Conservation (phyloP, 2,329 filamentous ascomycete genomes). For the Paramyrothecium sp. region DNA sequence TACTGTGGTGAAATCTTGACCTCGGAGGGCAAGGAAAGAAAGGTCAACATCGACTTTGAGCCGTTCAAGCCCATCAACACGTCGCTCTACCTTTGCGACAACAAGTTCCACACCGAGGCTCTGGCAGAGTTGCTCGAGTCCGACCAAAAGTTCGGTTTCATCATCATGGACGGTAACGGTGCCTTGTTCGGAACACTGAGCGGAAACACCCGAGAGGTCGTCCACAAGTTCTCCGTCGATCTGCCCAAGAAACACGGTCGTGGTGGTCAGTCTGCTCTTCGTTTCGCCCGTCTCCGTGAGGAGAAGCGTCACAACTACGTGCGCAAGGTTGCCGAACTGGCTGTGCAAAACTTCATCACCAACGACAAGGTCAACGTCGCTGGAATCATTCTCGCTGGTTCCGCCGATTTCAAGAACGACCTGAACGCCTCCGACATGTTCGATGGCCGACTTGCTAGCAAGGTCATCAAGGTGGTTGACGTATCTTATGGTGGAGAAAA, state of each 20-base stretch:
- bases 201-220: slow-evolving; percentile 92
- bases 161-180: slow-evolving; percentile 99
- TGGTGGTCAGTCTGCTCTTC: slow-evolving; percentile 98
- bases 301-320: slow-evolving; percentile 99
- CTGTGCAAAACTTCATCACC: slow-evolving; percentile 98
- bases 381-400: slow-evolving; percentile 92
- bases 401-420: slow-evolving; percentile 99
- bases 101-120: slow-evolving; percentile 99
- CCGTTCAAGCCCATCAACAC: slow-evolving; percentile 99
- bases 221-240: slow-evolving; percentile 98
- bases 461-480: slow-evolving; percentile 99
- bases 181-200: slow-evolving; percentile 95
- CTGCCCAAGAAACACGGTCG: slow-evolving; percentile 99
- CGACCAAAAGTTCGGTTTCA: slow-evolving; percentile 99
- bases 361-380: slow-evolving; percentile 98
- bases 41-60: slow-evolving; percentile 99
- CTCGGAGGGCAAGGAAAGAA: slow-evolving; percentile 95
- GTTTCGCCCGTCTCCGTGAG: slow-evolving; percentile 98
- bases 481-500: slow-evolving; percentile 99
- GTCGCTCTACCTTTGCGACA: slow-evolving; percentile 98
- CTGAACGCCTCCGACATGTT: slow-evolving; percentile 97
- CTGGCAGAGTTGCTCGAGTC: slow-evolving; percentile 96
- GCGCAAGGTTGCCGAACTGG: slow-evolving; percentile 95
- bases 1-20: slow-evolving; percentile 99
- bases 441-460: slow-evolving; percentile 83